These are phyloP conservation scores for Prunus campanulata DNA, from an alignment of 306 rosid genomes.

Conservation along the genomic window DNA sequence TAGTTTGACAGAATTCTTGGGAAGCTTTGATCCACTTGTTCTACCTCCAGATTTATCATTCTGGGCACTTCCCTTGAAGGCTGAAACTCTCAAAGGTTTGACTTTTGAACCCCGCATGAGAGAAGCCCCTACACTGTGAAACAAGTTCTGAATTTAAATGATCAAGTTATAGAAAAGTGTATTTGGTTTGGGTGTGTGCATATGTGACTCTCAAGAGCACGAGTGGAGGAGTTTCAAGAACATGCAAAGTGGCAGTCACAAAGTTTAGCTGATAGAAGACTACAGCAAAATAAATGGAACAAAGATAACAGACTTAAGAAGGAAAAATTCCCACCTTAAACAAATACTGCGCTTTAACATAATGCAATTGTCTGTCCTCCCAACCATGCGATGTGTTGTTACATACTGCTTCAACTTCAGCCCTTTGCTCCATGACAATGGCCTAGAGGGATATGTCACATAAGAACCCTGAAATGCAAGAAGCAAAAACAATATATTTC, in stretches of 20 bases:
- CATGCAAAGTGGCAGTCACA: background rate
- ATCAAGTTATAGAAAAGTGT: conserved; percentile 15
- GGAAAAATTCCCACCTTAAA: conserved; percentile 50
- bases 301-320: background rate
- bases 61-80: conserved; percentile 74
- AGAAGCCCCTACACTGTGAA: conserved; percentile 85
- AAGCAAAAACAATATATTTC: conserved; percentile 5
- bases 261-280: background rate
- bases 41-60: conserved; percentile 53
- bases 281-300: background rate
- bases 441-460: conserved; percentile 42
- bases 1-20: conserved; percentile 58
- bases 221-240: conserved; percentile 11
- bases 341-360: conserved; percentile 38
- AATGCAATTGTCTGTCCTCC: conserved; percentile 47
- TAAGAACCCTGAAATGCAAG: conserved; percentile 53
- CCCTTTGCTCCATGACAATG: conserved; percentile 49
- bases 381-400: conserved; percentile 42
- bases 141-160: conserved; percentile 44
- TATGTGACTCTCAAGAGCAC: background rate
- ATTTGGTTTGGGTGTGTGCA: background rate
- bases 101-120: conserved; percentile 46
- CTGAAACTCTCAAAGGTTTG: conserved; percentile 55
- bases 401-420: conserved; percentile 54
- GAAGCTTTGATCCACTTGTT: conserved; percentile 54